Percentiles rank a stretch among this genome's conserved stretches.
Conservation (phyloP, 768 basidiomycete species). For the Harrya chromipes region DNA sequence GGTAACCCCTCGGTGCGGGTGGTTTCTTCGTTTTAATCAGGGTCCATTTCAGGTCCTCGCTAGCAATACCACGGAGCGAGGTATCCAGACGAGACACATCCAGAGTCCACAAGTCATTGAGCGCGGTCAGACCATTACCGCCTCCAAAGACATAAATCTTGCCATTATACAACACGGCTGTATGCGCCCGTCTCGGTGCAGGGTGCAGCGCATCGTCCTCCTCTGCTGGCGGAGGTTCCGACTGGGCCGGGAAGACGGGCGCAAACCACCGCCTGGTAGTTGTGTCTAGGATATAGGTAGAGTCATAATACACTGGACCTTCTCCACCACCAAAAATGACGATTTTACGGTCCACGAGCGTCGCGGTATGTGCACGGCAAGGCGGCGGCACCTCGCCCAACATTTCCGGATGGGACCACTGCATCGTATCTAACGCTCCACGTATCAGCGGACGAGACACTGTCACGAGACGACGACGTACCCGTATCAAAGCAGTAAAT, state of each 20-base stretch:
- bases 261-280: conserved; percentile 61
- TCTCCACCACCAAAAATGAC: conserved; percentile 88
- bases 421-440: conserved; percentile 67
- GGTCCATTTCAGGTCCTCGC: conserved; percentile 50
- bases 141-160: conserved; percentile 89
- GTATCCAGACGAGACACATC: conserved; percentile 52
- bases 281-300: conserved; percentile 82
- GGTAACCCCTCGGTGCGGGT: conserved; percentile 77
- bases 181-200: conserved; percentile 82
- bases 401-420: conserved; percentile 79
- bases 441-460: background rate
- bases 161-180: conserved; percentile 67
- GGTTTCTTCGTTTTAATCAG: conserved; percentile 52
- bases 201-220: conserved; percentile 35
- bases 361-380: conserved; percentile 85
- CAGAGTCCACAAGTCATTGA: conserved; percentile 88
- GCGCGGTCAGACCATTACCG: conserved; percentile 87
- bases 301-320: conserved; percentile 77
- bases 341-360: conserved; percentile 75
- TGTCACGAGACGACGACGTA: conserved; percentile 23
- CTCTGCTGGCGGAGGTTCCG: conserved; percentile 2
- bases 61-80: conserved; percentile 15
- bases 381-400: conserved; percentile 78
- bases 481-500: conserved; percentile 86
- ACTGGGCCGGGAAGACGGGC: conserved; percentile 35